phyloP scores from a whole-genome alignment of 2,329 filamentous ascomycete species.

The Massarina eburnea region DNA sequence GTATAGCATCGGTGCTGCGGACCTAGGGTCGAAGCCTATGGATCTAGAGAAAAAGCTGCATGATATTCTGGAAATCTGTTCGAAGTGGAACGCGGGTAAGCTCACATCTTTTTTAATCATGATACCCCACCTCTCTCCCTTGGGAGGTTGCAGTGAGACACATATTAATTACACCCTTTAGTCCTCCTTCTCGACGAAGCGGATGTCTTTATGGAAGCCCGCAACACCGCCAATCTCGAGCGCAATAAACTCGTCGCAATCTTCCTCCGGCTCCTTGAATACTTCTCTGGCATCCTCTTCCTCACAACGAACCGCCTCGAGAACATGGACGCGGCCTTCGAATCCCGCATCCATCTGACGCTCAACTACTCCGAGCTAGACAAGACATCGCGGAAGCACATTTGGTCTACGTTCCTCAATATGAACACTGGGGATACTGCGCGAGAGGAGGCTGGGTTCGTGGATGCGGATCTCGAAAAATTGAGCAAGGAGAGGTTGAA shows the following conservation, averaged over 20 bases:
- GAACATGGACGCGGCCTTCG: conserved; percentile 49
- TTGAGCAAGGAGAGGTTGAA: conserved; percentile 39
- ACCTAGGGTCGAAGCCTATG: conserved; percentile 61
- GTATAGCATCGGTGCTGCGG: conserved; percentile 79
- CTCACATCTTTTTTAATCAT: neutral
- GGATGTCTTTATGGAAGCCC: conserved; percentile 52
- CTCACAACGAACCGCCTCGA: conserved; percentile 75
- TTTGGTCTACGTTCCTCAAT: conserved; percentile 42
- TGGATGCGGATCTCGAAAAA: conserved; percentile 24
- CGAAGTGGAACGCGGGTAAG: conserved; percentile 54
- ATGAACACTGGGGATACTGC: too few relatives aligned
- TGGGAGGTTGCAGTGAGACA: neutral
- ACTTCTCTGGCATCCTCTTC: conserved; percentile 86
- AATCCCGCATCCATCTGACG: conserved; percentile 49
- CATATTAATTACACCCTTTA: neutral
- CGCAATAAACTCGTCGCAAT: conserved; percentile 83
- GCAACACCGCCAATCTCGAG: conserved; percentile 76
- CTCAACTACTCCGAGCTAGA: conserved; percentile 48
- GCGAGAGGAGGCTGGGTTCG: conserved; percentile 16
- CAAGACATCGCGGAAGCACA: conserved; percentile 35
- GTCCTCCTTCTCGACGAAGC: conserved; percentile 74
- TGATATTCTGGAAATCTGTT: conserved; percentile 79
- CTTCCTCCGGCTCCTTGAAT: conserved; percentile 81
- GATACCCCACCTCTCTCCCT: neutral
- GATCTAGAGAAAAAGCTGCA: conserved; percentile 71